Evolutionary conservation across 2,329 filamentous ascomycete genomes (phyloP), one percentile per base, ranked within the genome.

Genomic region (Colletotrichum shisoi): DNA sequence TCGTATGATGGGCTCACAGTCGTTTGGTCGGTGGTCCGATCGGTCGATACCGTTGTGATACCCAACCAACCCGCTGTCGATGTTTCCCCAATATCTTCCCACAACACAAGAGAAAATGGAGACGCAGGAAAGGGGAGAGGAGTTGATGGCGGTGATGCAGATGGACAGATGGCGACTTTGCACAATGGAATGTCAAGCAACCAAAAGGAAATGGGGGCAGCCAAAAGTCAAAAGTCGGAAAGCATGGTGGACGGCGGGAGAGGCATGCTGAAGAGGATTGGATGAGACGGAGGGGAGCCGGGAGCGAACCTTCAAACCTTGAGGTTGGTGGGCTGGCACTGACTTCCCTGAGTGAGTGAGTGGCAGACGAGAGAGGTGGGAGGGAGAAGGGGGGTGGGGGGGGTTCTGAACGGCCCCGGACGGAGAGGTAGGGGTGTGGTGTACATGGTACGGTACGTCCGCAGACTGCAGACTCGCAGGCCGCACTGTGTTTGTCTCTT

Each of bases 231-330:
- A 65, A 68, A 48, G 54, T 57, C 44, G 37, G 56, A 58, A 45
- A 61, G 62, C 62, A 65, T 60, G 53, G 64, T 44, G 27, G 64
- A 45, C 48, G 48, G 59, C 65, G 65, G 65, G 56, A 64, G 61
- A 68, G 49, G 39, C 63, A 68, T 68, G 65, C 61, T 65, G 54
- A 24, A 56, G 49, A 65, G 63, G 44, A 65, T 68, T 62, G 65
- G 65, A 68, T 68, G 65, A 68, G 65, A 68, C 65, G 65, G 62
- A 68, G 65, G 53, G 53, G 60, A 67, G 61, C 65, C 61, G 65
- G 65, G 65, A 68, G 65, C 65, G 62, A 68, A 56, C 65, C 56
- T 68, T 56, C 61, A 44, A 65, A 65, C 65, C 49, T 65, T 64
- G 61, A 59, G 54, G 37, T 40, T 65, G 54, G 65, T 59, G 65